Evolutionary conservation across 352 stramenopile genomes (phyloP).

Genomic region (Phytophthora sojae): DNA sequence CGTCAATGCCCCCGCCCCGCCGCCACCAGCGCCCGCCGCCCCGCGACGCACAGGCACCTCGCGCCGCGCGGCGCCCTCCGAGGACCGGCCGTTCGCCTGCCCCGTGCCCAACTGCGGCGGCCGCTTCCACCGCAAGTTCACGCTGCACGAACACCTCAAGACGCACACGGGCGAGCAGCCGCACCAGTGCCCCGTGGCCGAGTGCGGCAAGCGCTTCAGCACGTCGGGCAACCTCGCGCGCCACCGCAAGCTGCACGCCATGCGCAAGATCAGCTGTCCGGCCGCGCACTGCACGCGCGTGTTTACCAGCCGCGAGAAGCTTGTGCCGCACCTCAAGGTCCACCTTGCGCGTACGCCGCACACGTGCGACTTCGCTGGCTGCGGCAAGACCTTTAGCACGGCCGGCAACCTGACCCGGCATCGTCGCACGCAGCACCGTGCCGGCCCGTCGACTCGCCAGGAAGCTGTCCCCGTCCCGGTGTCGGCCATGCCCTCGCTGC

Average conservation of each 20-base stretch:
- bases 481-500: constrained; percentile 15
- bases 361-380: constrained; percentile 60
- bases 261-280: constrained; percentile 54
- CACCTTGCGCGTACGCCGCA: constrained; percentile 58
- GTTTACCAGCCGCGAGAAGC: constrained; percentile 59
- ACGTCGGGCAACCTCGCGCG: constrained; percentile 68
- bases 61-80: constrained; percentile 42
- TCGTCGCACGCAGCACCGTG: constrained; percentile 63
- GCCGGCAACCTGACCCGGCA: constrained; percentile 70
- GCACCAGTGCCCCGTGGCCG: constrained; percentile 62
- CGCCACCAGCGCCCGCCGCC: constrained; percentile 4
- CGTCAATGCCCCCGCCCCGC: constrained; percentile 13
- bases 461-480: constrained; percentile 2
- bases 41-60: constrained; percentile 21
- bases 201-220: constrained; percentile 71
- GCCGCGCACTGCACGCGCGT: constrained; percentile 49
- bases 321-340: constrained; percentile 58
- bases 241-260: constrained; percentile 57
- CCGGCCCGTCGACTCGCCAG: constrained; percentile 21
- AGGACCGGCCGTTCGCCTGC: constrained; percentile 45
- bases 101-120: constrained; percentile 52
- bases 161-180: constrained; percentile 87
- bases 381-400: constrained; percentile 71
- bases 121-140: constrained; percentile 82
- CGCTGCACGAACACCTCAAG: constrained; percentile 81